Evolutionary conservation across 352 stramenopile genomes (phyloP), one percentile per base, ranked within the genome.

Genomic region (Phytophthora litchii): DNA sequence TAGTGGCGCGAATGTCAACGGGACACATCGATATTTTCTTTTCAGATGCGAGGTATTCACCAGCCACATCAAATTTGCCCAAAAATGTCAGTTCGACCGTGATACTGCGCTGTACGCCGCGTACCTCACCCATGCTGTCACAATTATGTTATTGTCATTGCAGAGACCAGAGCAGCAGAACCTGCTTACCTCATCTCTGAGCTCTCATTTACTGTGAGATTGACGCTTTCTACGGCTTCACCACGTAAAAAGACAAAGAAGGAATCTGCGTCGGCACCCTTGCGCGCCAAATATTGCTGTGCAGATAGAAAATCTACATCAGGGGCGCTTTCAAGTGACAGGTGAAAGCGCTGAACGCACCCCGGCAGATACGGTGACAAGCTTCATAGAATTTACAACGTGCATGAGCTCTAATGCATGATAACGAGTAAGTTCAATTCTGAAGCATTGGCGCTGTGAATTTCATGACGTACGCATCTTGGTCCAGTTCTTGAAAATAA

Each of bases 311-410:
- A 20, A 53, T 3, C 4, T 34, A 12, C 29, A 34, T 34, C 10
- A 34, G 29, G 20, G 31, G 3, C 29, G 3, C 10, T 12, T 6
- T 20, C 46, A 57, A 10, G 58, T 10, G 20, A 34, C 11, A 62
- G 11, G 20, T 27, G 23, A 21, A n/a, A 14, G 29, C 51, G 20
- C 2, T 20, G 25, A 11, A 63, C 52, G 16, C 43, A 92, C 83
- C 1, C 79, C 78, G 6, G 77, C 80, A 25, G 77, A 74, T 12
- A 90, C 45, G 0, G 65, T 79, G 9, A 88, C 44, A n/a, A 89
- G 67, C 68, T 92, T 92, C 81, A 91, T 92, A 3, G 81, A 92
- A 59, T 92, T 91, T 41, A 91, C 75, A 27, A 94, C 65, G 35
- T 91, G 83, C 81, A 92, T 94, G 55, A 94, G 64, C 47, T 94